These are phyloP conservation scores for Speleostelium caveatum DNA, from an alignment of 78 protist genomes.

Conservation along the genomic window DNA sequence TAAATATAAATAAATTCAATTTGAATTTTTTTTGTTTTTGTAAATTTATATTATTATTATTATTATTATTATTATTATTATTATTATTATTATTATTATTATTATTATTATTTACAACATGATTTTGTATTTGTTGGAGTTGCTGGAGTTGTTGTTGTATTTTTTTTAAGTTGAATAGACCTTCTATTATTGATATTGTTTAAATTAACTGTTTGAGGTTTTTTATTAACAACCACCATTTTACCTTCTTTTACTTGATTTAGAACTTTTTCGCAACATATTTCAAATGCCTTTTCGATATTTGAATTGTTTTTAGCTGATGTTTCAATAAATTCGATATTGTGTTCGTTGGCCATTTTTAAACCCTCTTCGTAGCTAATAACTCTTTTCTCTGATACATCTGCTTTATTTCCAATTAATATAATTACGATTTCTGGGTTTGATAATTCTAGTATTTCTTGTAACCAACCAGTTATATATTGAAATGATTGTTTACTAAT, in stretches of 20 bases:
- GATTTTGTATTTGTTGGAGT: no score
- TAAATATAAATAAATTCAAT: no score
- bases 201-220: conserved; percentile 61
- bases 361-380: conserved; percentile 82
- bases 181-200: no score
- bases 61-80: no score
- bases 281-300: conserved; percentile 74
- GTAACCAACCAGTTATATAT: conserved; percentile 94
- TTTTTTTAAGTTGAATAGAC: no score
- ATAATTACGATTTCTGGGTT: conserved; percentile 59
- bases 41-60: no score
- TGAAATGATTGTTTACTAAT: conserved; percentile 95
- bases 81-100: no score
- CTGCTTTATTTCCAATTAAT: conserved; percentile 88
- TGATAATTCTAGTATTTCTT: conserved; percentile 85
- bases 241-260: conserved; percentile 46
- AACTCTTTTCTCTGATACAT: conserved; percentile 82
- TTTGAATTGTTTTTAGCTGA: conserved; percentile 63
- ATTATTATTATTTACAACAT: no score
- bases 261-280: conserved; percentile 33
- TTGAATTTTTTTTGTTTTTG: no score
- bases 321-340: conserved; percentile 49
- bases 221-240: conserved; percentile 58
- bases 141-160: no score
- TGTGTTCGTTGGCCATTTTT: conserved; percentile 48